A percentile compares a stretch with the other conserved stretches of the same genome.
Evolutionary conservation across 768 basidiomycete genomes (phyloP).

Genomic region (Chlorophyllum brunneum): DNA sequence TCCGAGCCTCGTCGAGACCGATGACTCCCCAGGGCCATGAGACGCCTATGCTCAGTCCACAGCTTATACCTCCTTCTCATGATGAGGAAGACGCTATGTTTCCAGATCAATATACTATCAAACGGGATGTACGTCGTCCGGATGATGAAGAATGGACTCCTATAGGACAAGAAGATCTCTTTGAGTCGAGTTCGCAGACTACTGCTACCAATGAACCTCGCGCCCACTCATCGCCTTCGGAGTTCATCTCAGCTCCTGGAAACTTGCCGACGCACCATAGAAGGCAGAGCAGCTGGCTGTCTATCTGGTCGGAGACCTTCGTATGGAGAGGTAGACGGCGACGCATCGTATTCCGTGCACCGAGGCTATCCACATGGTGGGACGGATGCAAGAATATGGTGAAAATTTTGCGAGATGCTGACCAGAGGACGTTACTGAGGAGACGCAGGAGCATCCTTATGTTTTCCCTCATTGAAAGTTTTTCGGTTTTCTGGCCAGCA

Average conservation of each 20-base stretch:
- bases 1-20: conserved; percentile 22
- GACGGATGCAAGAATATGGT: conserved; percentile 21
- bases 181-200: neutral
- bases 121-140: conserved; percentile 29
- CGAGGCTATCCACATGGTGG: conserved; percentile 24
- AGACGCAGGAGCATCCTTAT: conserved; percentile 27
- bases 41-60: conserved; percentile 27
- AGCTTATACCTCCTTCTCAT: conserved; percentile 38
- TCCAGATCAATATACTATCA: conserved; percentile 44
- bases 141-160: conserved; percentile 33
- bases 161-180: conserved; percentile 13
- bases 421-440: conserved; percentile 15
- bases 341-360: conserved; percentile 45
- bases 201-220: conserved; percentile 9
- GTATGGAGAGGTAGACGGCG: conserved; percentile 50
- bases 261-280: conserved; percentile 20
- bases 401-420: conserved; percentile 13
- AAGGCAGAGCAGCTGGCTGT: conserved; percentile 19
- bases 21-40: conserved; percentile 26
- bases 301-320: conserved; percentile 48
- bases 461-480: conserved; percentile 23
- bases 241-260: conserved; percentile 37
- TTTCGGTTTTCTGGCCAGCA: conserved; percentile 15
- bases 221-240: conserved; percentile 15
- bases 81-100: conserved; percentile 51